Conservation (phyloP, 495 filamentous ascomycete genomes). For the Penicillium paxilli region DNA sequence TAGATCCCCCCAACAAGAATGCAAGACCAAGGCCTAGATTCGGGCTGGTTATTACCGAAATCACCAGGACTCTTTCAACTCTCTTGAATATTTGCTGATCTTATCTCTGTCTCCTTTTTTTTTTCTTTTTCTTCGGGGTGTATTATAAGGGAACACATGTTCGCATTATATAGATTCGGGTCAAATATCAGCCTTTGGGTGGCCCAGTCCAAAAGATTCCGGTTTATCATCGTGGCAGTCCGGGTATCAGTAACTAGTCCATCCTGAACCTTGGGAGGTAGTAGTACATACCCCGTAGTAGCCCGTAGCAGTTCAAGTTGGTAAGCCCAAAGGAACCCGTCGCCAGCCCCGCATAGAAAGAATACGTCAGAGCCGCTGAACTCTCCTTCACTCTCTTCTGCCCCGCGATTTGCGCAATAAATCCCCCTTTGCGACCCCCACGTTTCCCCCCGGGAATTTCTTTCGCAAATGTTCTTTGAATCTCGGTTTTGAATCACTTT, state of each 20-base stretch:
- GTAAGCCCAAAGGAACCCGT: not conserved
- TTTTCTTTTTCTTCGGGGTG: conserved; percentile 13
- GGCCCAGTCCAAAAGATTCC: conserved; percentile 20
- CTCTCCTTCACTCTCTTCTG: conserved; percentile 17
- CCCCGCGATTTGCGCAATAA: conserved; percentile 15
- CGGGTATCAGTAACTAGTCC: too few species aligned
- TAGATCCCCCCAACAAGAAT: too few species aligned
- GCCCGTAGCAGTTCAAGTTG: too few species aligned
- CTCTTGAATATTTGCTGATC: conserved; percentile 1
- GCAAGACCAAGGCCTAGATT: conserved; percentile 14
- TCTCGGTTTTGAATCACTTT: conserved; percentile 11
- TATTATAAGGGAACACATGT: conserved; percentile 20
- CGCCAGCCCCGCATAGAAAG: conserved; percentile 22
- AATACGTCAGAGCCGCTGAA: conserved; percentile 32
- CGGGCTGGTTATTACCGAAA: conserved; percentile 15
- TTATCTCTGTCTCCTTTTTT: not conserved
- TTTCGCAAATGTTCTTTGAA: conserved; percentile 17
- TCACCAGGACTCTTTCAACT: conserved; percentile 11
- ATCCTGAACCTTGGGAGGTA: too few species aligned
- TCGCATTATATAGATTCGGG: conserved; percentile 20
- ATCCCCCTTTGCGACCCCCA: not conserved
- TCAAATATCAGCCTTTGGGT: conserved; percentile 11
- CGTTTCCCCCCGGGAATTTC: conserved; percentile 1
- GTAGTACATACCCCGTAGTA: too few species aligned
- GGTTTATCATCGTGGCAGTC: conserved; percentile 23